Conservation (phyloP, 2,329 filamentous ascomycete genomes). For the Paecilomyces niveus region DNA sequence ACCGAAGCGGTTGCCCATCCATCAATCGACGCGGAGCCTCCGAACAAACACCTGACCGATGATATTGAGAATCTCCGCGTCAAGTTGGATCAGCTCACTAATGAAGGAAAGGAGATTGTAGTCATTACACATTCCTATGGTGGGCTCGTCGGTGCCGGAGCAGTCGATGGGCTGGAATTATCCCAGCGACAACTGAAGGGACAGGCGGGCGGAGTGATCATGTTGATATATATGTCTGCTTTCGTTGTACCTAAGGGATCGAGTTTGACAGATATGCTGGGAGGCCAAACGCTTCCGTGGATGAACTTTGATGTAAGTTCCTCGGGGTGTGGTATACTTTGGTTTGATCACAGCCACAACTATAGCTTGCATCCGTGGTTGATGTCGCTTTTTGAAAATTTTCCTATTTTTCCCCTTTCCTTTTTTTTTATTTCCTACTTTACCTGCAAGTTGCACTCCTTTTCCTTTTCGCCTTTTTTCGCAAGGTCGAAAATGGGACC, state of each 20-base stretch:
- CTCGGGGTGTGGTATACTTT: not conserved
- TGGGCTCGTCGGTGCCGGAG: slow-evolving; percentile 18
- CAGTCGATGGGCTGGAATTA: slow-evolving; percentile 17
- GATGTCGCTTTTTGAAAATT: too few species aligned
- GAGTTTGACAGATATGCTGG: slow-evolving; percentile 19
- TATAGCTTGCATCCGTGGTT: too few species aligned
- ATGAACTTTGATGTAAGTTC: slow-evolving; percentile 12
- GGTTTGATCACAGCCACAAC: not conserved
- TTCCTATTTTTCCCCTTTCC: not conserved
- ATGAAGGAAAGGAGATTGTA: slow-evolving; percentile 13
- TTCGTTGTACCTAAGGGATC: slow-evolving; percentile 28
- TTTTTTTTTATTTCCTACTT: not conserved
- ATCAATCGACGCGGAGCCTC: slow-evolving; percentile 14
- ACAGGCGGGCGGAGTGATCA: slow-evolving; percentile 20
- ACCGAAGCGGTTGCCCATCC: slow-evolving; percentile 19
- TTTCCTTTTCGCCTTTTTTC: too few species aligned
- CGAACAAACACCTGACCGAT: slow-evolving; percentile 21
- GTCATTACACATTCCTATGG: slow-evolving; percentile 24
- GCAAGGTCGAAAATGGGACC: too few species aligned
- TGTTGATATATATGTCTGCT: slow-evolving; percentile 22
- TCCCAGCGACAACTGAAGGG: slow-evolving; percentile 1
- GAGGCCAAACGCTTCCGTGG: slow-evolving; percentile 19
- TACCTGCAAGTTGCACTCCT: not conserved
- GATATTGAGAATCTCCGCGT: slow-evolving; percentile 25
- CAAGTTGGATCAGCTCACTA: slow-evolving; percentile 17